A percentile compares a stretch with the other conserved stretches of the same genome.
These are phyloP conservation scores for Cynanchum wilfordii DNA, from an alignment of 257 asterid species.

Conservation along the genomic window DNA sequence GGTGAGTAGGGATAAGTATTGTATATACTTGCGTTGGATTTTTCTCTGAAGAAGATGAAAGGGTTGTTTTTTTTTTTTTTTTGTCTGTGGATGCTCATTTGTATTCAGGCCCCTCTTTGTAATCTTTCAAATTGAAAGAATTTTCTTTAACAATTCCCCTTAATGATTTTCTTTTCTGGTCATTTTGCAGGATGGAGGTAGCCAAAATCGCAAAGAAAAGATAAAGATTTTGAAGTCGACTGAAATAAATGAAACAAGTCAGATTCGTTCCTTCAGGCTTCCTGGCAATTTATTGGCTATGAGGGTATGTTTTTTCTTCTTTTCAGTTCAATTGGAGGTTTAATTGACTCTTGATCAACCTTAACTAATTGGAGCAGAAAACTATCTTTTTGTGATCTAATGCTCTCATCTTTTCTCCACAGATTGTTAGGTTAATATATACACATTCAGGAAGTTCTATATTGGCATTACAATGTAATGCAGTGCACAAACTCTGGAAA, in stretches of 20 bases:
- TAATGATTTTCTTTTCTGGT: neutral
- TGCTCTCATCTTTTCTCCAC: conserved; percentile 15
- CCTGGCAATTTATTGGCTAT: conserved; percentile 45
- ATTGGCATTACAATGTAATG: conserved; percentile 54
- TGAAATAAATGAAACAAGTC: conserved; percentile 51
- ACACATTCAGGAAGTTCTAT: conserved; percentile 61
- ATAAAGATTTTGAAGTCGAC: conserved; percentile 50
- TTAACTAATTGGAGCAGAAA: neutral
- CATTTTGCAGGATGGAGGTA: conserved; percentile 39
- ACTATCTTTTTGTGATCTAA: neutral
- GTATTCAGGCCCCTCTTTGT: neutral
- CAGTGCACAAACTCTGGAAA: conserved; percentile 73
- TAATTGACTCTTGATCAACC: neutral
- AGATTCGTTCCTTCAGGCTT: conserved; percentile 49
- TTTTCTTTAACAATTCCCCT: neutral
- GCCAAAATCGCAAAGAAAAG: conserved; percentile 40
- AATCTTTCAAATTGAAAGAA: neutral
- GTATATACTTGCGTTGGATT: neutral
- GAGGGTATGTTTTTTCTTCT: conserved; percentile 33
- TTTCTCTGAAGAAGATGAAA: neutral
- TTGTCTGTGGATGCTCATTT: neutral
- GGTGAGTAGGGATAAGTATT: conserved; percentile 26
- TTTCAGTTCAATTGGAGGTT: neutral
- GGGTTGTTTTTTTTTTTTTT: too few relatives aligned
- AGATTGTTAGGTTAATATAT: conserved; percentile 56